Conservation (phyloP, 345 rosid species). For the Capsella bursapastoris region DNA sequence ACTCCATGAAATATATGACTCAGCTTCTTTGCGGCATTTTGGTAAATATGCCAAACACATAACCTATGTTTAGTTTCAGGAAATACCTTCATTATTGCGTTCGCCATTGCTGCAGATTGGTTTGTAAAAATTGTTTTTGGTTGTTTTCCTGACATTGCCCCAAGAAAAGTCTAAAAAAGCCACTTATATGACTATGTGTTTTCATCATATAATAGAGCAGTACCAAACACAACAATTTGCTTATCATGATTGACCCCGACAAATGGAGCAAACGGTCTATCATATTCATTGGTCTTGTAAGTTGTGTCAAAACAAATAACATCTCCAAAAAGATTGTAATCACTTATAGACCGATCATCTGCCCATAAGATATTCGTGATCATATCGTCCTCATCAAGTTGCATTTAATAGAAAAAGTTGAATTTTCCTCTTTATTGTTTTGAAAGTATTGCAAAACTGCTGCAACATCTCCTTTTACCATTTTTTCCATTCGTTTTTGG, state of each 20-base stretch:
- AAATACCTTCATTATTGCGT: neutral
- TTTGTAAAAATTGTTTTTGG: slow-evolving; percentile 2
- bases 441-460: neutral
- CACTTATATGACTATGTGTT: neutral
- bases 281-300: neutral
- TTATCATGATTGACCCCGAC: neutral
- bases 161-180: slow-evolving; percentile 1
- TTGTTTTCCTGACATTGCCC: neutral
- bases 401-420: neutral
- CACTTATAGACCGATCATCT: neutral
- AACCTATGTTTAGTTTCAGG: neutral
- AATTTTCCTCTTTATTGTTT: neutral
- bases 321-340: neutral
- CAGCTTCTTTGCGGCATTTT: slow-evolving; percentile 1
- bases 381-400: neutral
- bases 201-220: neutral
- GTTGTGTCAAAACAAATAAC: neutral
- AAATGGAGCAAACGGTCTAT: neutral
- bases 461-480: neutral
- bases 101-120: neutral
- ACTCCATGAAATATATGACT: neutral
- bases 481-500: neutral
- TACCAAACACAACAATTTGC: neutral
- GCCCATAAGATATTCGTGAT: neutral
- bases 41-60: too few species aligned